Percentiles rank a stretch among this genome's conserved stretches.
phyloP scores from a whole-genome alignment of 2,329 filamentous ascomycete genomes.

The Chaetomiaceae sp. region DNA sequence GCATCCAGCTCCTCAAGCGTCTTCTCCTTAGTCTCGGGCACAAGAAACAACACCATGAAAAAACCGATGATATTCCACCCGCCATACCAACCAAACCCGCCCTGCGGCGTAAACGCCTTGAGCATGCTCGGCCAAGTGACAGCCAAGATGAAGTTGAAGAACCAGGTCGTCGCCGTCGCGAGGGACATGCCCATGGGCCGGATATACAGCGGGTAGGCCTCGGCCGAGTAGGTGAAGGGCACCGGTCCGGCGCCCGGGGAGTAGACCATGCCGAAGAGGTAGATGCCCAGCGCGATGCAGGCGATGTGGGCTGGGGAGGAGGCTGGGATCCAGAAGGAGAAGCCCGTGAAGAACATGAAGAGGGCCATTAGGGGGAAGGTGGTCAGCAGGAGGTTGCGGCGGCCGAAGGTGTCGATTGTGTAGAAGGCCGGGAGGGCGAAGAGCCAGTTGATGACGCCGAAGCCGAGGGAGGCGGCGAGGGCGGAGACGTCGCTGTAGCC shows the following conservation, averaged over 20 bases:
- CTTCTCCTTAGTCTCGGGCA: constrained; percentile 38
- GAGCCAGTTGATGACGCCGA: constrained; percentile 60
- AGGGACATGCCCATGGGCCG: constrained; percentile 59
- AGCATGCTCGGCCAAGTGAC: constrained; percentile 45
- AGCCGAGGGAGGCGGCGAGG: constrained; percentile 57
- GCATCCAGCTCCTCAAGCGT: constrained; percentile 37
- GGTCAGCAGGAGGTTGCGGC: constrained; percentile 56
- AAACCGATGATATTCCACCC: constrained; percentile 45
- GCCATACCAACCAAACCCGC: constrained; percentile 47
- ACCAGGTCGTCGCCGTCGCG: constrained; percentile 49
- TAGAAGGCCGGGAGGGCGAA: constrained; percentile 60
- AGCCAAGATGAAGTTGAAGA: constrained; percentile 39
- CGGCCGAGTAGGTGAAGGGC: constrained; percentile 63
- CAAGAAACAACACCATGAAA: constrained; percentile 36
- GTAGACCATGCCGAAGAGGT: constrained; percentile 47
- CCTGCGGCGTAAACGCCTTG: constrained; percentile 40
- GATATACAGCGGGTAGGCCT: constrained; percentile 61
- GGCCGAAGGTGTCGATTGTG: constrained; percentile 64
- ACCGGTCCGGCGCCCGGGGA: constrained; percentile 58
- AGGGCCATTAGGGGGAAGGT: constrained; percentile 63
- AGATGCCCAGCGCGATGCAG: constrained; percentile 45
- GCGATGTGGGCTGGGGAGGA: constrained; percentile 36
- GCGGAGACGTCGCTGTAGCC: constrained; percentile 48
- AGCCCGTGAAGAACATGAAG: constrained; percentile 43
- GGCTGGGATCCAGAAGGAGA: constrained; percentile 42